Base-by-base conservation (phyloP, 2,329 filamentous ascomycete genomes). In the Cercospora zeina region DNA sequence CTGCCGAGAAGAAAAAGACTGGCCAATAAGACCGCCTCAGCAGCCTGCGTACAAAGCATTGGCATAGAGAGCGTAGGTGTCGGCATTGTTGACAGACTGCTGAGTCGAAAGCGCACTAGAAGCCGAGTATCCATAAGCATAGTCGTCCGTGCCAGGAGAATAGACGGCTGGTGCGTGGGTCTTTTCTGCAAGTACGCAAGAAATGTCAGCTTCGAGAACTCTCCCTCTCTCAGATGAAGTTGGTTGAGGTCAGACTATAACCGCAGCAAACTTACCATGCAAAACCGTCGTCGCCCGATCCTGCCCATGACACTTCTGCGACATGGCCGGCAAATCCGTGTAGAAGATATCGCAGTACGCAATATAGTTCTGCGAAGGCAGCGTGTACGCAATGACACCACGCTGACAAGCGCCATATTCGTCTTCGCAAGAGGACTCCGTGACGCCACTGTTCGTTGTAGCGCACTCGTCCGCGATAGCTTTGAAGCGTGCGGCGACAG, bases 271-370 rank as follows among this genome's bases (percentile, higher is more conserved):
- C 45, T 49, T 8, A 49, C 45, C 45, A 70, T 90, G 87, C 13
- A 90, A 73, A 33, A 81, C 81, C 13, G 87, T 89, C 10, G 82
- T 87, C 2, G 83, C 84, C 51, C 87, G 84, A 70, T 89, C 87
- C 75, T 89, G 87, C 2, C 69, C 81, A 71, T 89, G 85, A 77
- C 87, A 90, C 1, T 72, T 75, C 8, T 67, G 68, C 8, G 81
- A 76, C 31, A 84, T 62, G 1, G 79, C 77, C 0, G 83, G 78
- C 8, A 89, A 78, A 11, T 73, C 76, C 49, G 71, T 81, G 77
- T 86, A 89, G 76, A 82, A 87, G 19, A 85, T 73, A 13, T 80
- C 77, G 75, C 87, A 89, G 77, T 87, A 87, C 60, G 82, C 83
- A 73, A 88, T 83, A 71, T 81, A 77, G 72, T 81, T 82, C 30